Evolutionary conservation across 352 stramenopile species (phyloP).

Genomic region (Phytophthora cryptogea): DNA sequence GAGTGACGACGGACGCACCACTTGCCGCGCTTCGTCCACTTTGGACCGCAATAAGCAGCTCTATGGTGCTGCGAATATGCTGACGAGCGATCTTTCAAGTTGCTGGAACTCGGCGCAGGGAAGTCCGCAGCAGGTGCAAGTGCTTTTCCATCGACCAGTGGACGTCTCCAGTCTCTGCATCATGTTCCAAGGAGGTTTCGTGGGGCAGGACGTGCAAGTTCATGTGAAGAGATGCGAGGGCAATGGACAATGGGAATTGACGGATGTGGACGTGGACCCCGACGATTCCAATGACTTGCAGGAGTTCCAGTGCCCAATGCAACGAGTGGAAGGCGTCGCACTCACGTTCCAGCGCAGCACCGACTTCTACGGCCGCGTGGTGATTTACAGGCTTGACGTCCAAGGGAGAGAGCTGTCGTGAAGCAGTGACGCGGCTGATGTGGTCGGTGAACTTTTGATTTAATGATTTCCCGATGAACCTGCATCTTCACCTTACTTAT

Average conservation of each 20-base stretch:
- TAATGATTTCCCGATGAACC: constrained; percentile 21
- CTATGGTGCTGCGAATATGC: constrained; percentile 63
- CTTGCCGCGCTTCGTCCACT: constrained; percentile 68
- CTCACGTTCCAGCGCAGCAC: constrained; percentile 64
- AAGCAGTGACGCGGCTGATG: constrained; percentile 3
- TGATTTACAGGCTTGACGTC: constrained; percentile 65
- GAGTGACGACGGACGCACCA: constrained; percentile 43
- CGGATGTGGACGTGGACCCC: constrained; percentile 38
- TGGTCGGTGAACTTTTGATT: not conserved
- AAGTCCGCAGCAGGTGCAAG: constrained; percentile 60
- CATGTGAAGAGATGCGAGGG: constrained; percentile 23
- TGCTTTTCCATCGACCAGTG: constrained; percentile 66
- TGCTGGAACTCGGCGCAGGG: constrained; percentile 81
- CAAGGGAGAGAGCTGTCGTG: constrained; percentile 31
- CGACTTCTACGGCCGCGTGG: constrained; percentile 78
- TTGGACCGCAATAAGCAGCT: constrained; percentile 69
- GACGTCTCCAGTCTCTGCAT: constrained; percentile 40
- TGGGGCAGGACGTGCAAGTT: constrained; percentile 62
- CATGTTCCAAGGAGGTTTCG: constrained; percentile 84
- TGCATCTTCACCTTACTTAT: not conserved
- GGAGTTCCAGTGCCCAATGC: constrained; percentile 34
- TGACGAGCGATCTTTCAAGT: constrained; percentile 46
- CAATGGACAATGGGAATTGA: constrained; percentile 28
- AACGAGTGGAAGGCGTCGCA: constrained; percentile 42
- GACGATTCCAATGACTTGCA: constrained; percentile 66